Base-by-base conservation (phyloP, 140 eudicot genomes). In the Ambrosia hybrid region DNA sequence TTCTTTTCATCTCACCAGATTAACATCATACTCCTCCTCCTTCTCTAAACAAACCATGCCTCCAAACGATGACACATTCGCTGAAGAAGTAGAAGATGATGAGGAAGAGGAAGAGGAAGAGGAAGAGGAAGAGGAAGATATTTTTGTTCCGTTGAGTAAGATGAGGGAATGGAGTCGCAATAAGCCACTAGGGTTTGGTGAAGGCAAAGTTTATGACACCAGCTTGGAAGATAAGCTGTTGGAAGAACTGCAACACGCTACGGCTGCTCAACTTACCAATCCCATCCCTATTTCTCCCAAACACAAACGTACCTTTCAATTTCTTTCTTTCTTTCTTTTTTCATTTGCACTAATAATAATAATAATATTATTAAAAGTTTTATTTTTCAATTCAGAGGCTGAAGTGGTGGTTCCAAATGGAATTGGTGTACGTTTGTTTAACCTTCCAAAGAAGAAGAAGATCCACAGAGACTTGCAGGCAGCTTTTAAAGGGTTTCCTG, bases 391-490 rank as follows among this genome's bases (percentile, higher is more conserved):
- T 30, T 30, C 2, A 30, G 34, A 30, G 34, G 34, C 26, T 21
- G 26, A 21, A 21, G 34, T 30, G 34, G 34, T 41, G 83, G 39
- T 68, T 57, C 67, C 82, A 57, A 85, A 78, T 77, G 96, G 92
- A 55, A 57, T 83, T 73, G 87, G 90, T 36, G 97, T 94, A 36
- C 96, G 95, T 62, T 74, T 94, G 80, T 73, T 78, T 77, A 83
- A 88, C 78, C 96, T 94, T 65, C 99, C 99, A 2, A 88, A 88
- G 92, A 94, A 94, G 77, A 94, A 80, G 84, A 94, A 94, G 75
- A 82, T 94, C 64, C 85, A 84, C 26, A 82, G 84, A 74, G 97
- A 94, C 84, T 75, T 94, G 38, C 82, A 73, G 66, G 58, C 73
- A 26, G 96, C 92, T 70, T 94, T 94, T 72, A 75, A 90, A 86